phyloP scores from a whole-genome alignment of 225 moss, liverwort and hornwort species.

The Polytrichum commune region DNA sequence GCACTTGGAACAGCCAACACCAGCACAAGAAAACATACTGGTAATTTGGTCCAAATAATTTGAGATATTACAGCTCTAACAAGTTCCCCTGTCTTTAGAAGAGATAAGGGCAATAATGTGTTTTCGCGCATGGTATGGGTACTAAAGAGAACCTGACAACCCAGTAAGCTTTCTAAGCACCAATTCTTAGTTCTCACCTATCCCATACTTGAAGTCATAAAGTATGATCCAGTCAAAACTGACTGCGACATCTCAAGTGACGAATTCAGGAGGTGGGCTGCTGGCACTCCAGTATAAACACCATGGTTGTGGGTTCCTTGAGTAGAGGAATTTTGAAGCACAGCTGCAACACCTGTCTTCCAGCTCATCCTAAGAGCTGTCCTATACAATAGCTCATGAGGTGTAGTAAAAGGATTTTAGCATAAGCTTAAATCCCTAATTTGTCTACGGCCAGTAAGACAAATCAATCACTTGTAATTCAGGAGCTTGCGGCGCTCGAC shows the following conservation, averaged over 20 bases:
- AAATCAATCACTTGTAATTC: constrained; percentile 14
- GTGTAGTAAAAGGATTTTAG: too few relatives aligned
- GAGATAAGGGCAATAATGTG: constrained; percentile 33
- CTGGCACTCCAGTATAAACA: constrained; percentile 7
- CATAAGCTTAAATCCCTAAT: neutral
- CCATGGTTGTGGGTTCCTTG: constrained; percentile 12
- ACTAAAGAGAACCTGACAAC: constrained; percentile 12
- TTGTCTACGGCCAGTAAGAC: neutral
- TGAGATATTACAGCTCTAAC: constrained; percentile 26
- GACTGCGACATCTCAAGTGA: neutral
- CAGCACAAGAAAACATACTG: constrained; percentile 20
- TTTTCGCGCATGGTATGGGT: constrained; percentile 22
- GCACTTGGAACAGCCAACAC: too few relatives aligned
- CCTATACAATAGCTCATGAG: too few relatives aligned
- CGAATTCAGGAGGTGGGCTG: neutral
- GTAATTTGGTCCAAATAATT: constrained; percentile 15
- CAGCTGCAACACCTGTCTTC: constrained; percentile 4
- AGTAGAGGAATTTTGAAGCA: constrained; percentile 11
- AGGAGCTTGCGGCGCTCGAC: constrained; percentile 41
- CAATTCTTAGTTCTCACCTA: too few relatives aligned
- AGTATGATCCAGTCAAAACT: too few relatives aligned
- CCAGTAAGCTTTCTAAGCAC: too few relatives aligned
- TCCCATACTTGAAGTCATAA: too few relatives aligned
- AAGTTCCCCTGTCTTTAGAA: constrained; percentile 20
- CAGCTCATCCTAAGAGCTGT: too few relatives aligned